These are phyloP conservation scores for Neospora caninum DNA, from an alignment of 169 alveolate species.

Conservation along the genomic window DNA sequence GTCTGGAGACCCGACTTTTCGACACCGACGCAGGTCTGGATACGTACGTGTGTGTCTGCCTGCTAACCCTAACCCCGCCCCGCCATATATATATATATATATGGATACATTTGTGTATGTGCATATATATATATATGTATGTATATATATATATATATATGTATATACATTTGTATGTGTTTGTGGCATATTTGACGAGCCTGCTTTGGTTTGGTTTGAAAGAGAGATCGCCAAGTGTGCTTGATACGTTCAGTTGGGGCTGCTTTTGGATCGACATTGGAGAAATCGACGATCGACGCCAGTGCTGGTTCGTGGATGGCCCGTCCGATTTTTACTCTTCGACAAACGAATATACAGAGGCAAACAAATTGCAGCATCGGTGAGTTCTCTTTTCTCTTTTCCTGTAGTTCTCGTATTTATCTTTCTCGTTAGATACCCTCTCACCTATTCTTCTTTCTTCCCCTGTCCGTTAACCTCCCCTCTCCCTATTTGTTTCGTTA, in stretches of 20 bases:
- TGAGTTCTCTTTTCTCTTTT: constrained; percentile 21
- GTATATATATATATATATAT: not conserved
- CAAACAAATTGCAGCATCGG: constrained; percentile 82
- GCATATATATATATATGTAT: not conserved
- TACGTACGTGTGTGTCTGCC: too few relatives aligned
- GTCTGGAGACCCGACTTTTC: too few relatives aligned
- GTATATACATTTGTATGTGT: not conserved
- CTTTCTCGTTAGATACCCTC: too few relatives aligned
- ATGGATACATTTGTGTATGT: not conserved
- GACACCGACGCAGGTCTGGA: too few relatives aligned
- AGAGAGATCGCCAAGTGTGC: not conserved
- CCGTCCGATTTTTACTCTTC: constrained; percentile 83
- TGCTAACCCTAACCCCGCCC: too few relatives aligned
- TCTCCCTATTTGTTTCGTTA: too few relatives aligned
- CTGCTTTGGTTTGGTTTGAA: not conserved
- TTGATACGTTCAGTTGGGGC: constrained; percentile 78
- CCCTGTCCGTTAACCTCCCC: too few relatives aligned
- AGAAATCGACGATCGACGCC: constrained; percentile 78
- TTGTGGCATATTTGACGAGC: not conserved
- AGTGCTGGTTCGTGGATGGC: constrained; percentile 88
- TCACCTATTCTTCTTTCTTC: not conserved
- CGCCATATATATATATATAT: not conserved
- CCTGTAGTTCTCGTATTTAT: not conserved
- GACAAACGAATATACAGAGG: constrained; percentile 78
- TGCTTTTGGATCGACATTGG: constrained; percentile 87